Base-by-base conservation (phyloP, 768 basidiomycete species). In the Termitomyces sp. region DNA sequence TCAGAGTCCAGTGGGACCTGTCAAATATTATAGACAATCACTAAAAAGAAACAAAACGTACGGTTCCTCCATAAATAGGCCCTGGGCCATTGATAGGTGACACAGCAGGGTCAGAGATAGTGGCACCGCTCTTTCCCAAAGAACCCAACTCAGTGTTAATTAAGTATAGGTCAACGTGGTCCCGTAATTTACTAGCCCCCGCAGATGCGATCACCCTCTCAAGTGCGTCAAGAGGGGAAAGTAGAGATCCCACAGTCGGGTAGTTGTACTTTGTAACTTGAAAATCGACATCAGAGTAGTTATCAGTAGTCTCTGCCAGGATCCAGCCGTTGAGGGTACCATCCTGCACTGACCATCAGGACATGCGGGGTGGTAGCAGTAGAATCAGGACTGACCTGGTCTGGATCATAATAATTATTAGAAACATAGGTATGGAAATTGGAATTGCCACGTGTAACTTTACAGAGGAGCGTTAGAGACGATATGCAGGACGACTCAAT, bases 371-470 rank as follows among this genome's bases (percentile, higher is more conserved):
- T 41, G 5, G 28, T 41, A 3, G 28, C 51, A 44, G 28, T 2
- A 46, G 49, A 40, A 28, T 38, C 28, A 52, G 50, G 36, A 48
- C 49, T 38, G 14, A 67, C 66, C 63, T 71, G 66, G 56, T 72
- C 68, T 5, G 72, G 68, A 54, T 74, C 72, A 57, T 73, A 72
- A 56, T 72, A 74, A 50, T 74, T 74, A 48, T 70, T 67, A 40
- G 71, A 71, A 8, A 74, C 72, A 57, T 62, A 74, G 5, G 72
- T 70, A 51, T 73, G 72, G 68, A 74, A 74, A 57, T 74, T 73
- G 4, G 69, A 67, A 63, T 74, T 74, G 63, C 72, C 72, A 61
- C 72, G 72, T 1, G 72, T 73, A 48, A 74, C 71, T 71, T 20
- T 38, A 18, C 12, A 32, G 30, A 40, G 6, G 26, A 20, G 13